These are phyloP conservation scores for Waltergamsia citrina DNA, from an alignment of 2,329 filamentous ascomycete genomes.

Conservation along the genomic window DNA sequence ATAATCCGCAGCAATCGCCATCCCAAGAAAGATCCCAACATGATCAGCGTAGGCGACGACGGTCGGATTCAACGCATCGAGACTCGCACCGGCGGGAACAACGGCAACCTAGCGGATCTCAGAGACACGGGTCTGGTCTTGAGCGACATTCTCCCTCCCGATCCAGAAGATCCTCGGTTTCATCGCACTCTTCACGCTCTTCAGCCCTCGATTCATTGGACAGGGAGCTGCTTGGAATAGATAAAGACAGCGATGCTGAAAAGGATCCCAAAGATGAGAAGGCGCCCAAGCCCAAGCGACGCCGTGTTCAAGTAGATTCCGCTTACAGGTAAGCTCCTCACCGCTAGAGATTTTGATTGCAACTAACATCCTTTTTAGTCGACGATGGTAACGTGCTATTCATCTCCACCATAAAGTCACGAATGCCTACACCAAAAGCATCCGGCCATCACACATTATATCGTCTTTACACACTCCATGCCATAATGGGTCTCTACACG, in stretches of 20 bases:
- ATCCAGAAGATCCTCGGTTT: neutral
- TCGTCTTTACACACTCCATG: no score
- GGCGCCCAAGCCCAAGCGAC: constrained; percentile 2
- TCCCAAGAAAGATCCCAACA: neutral
- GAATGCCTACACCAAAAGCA: no score
- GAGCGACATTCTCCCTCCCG: neutral
- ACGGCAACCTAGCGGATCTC: neutral
- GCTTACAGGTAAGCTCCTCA: constrained; percentile 5
- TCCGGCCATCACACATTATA: no score
- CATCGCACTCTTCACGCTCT: constrained; percentile 2
- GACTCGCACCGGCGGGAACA: neutral
- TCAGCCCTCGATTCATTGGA: constrained; percentile 7
- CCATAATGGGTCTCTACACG: no score
- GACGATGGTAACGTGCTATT: constrained; percentile 7
- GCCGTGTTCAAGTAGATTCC: constrained; percentile 3
- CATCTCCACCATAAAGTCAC: no score
- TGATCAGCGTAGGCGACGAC: neutral
- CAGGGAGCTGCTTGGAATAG: constrained; percentile 2
- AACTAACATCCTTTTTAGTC: constrained; percentile 1
- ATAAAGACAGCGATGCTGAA: neutral
- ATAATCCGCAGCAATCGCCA: neutral
- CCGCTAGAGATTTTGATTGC: neutral
- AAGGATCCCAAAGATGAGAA: constrained; percentile 1
- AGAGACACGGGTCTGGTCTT: neutral
- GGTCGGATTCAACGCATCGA: neutral